phyloP scores from a whole-genome alignment of 371 early-diverging fungal species.

The Mortierella sp. region DNA sequence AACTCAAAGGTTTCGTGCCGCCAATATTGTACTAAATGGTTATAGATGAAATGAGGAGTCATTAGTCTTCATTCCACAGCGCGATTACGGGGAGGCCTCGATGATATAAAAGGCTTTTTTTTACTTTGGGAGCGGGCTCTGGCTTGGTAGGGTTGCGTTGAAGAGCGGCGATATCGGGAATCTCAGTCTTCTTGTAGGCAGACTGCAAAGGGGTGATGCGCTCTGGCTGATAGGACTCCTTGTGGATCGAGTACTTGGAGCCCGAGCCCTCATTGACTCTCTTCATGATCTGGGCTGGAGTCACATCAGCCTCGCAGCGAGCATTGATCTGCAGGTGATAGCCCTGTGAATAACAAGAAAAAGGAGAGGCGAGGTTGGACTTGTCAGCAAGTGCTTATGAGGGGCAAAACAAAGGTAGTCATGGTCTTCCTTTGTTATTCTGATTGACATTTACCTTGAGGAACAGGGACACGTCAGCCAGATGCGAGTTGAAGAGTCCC shows the following conservation, averaged over 20 bases:
- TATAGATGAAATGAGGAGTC: background rate
- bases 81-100: background rate
- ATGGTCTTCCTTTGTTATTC: background rate
- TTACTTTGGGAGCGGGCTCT: constrained; percentile 63
- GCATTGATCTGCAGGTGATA: constrained; percentile 93
- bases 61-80: no score
- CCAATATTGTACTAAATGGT: constrained; percentile 19
- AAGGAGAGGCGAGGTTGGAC: background rate
- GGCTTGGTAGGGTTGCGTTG: constrained; percentile 68
- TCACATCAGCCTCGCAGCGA: constrained; percentile 88
- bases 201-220: constrained; percentile 58
- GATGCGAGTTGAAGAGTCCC: constrained; percentile 84
- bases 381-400: background rate
- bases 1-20: constrained; percentile 10
- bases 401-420: background rate
- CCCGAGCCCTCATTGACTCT: constrained; percentile 87
- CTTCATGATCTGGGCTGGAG: constrained; percentile 85
- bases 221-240: constrained; percentile 62
- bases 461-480: constrained; percentile 79
- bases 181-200: constrained; percentile 71
- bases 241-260: constrained; percentile 89
- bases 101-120: no score
- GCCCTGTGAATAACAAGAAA: constrained; percentile 72
- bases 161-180: constrained; percentile 73
- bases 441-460: constrained; percentile 67